phyloP scores from a whole-genome alignment of 139 green algal genomes.

The Gonium pectorale region DNA sequence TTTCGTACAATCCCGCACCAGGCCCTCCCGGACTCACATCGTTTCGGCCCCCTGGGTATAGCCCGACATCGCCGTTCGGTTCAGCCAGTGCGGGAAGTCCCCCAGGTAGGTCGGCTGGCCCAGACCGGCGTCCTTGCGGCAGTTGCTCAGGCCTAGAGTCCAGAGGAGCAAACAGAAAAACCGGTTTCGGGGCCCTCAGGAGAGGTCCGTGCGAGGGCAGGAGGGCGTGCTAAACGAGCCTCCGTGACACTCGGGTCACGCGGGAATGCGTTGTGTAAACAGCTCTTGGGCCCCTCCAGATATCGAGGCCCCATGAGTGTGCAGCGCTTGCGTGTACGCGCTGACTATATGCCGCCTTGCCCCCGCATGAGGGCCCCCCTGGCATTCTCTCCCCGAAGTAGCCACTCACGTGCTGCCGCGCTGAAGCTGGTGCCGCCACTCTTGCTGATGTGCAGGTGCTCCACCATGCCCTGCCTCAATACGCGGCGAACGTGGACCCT shows the following conservation, averaged over 20 bases:
- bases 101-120: slow-evolving; percentile 14
- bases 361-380: background rate
- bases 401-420: slow-evolving; percentile 7
- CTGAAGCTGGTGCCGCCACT: slow-evolving; percentile 26
- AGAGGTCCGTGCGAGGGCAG: background rate
- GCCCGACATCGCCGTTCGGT: background rate
- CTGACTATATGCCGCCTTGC: too few species aligned
- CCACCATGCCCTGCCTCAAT: background rate
- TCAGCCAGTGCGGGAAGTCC: slow-evolving; percentile 18
- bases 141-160: background rate
- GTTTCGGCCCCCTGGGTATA: too few species aligned
- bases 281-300: too few species aligned
- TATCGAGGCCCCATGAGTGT: too few species aligned
- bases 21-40: too few species aligned
- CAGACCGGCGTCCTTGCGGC: background rate
- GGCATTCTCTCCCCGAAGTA: background rate
- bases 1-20: too few species aligned
- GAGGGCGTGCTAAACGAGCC: background rate
- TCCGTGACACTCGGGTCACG: too few species aligned
- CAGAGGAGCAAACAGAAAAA: background rate
- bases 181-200: too few species aligned
- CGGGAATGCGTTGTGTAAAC: too few species aligned
- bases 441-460: slow-evolving; percentile 40
- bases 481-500: background rate
- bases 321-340: too few species aligned